Conservation (phyloP, 371 early-diverging fungal genomes). For the Globomyces sp. region DNA sequence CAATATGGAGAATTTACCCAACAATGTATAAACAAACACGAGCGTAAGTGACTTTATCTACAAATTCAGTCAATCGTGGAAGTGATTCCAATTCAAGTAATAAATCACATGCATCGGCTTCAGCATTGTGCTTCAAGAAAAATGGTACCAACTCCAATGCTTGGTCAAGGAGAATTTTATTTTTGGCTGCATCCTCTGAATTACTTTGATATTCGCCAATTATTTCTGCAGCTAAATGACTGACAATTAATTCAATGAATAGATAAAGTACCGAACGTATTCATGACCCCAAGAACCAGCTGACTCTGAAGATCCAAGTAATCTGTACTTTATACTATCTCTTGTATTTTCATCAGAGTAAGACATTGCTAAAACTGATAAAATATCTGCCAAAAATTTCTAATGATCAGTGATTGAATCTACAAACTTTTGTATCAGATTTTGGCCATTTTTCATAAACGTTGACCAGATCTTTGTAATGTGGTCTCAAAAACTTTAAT, state of each 20-base stretch:
- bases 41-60: constrained; percentile 87
- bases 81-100: constrained; percentile 85
- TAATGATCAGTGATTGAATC: constrained; percentile 50
- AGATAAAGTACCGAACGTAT: constrained; percentile 72
- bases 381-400: constrained; percentile 86
- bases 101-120: constrained; percentile 96
- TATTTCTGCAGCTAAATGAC: constrained; percentile 91
- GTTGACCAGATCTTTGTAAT: constrained; percentile 70
- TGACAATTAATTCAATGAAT: constrained; percentile 18
- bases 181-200: constrained; percentile 21
- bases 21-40: constrained; percentile 95
- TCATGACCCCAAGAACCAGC: constrained; percentile 98
- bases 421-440: constrained; percentile 56
- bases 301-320: constrained; percentile 76
- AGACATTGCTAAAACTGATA: constrained; percentile 95
- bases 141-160: constrained; percentile 89
- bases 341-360: constrained; percentile 83
- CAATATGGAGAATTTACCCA: constrained; percentile 53
- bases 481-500: constrained; percentile 88
- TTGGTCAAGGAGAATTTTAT: constrained; percentile 54
- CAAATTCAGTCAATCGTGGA: constrained; percentile 70
- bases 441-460: constrained; percentile 75
- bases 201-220: constrained; percentile 75
- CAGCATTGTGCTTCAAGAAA: constrained; percentile 94
- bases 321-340: constrained; percentile 79